Evolutionary conservation across 2,329 filamentous ascomycete species (phyloP), one percentile per base, ranked within the genome.

Genomic region (Capronia epimyces): DNA sequence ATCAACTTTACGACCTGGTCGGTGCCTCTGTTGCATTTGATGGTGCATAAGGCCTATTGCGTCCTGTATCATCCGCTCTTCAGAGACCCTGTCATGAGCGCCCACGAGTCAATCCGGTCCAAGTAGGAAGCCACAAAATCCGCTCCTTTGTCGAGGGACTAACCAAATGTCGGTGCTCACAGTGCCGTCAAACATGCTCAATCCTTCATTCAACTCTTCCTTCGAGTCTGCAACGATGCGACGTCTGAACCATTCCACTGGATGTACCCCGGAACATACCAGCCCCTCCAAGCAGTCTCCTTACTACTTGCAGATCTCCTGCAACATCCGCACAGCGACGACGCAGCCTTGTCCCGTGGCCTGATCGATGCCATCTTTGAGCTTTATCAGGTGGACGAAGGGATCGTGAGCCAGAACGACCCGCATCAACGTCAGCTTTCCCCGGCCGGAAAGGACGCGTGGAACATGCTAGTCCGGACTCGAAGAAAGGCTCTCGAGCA

Each of bases 211-310:
- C 52, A 57, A 44, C 47, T 60, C 15, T 62, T 62, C 43, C 52
- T 61, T 12, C 52, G 53, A 12, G 52, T 61, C 18, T 62, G 59
- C 43, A 57, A 56, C 32, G 59, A 55, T 22, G 47, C 46, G 10
- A 44, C 45, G 31, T 62, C 53, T 8, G 47, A 55, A 7, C 54
- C 59, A 2, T 62, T 56, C 37, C 55, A 62, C 20, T 62, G 59
- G 60, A 59, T 62, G 55, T 62, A 62, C 20, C 60, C 59, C 12
- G 60, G 60, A 2, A 58, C 59, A 7, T 62, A 62, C 29, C 59
- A 62, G 29, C 60, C 60, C 34, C 49, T 62, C 1, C 59, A 62
- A 32, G 49, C 57, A 1, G 48, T 59, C 0, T 52, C 59, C 13
- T 40, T 61, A 10, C 46, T 62, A 3, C 52, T 62, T 10, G 57